Conservation (phyloP, 371 early-diverging fungal genomes). For the Mucor velutinosus region DNA sequence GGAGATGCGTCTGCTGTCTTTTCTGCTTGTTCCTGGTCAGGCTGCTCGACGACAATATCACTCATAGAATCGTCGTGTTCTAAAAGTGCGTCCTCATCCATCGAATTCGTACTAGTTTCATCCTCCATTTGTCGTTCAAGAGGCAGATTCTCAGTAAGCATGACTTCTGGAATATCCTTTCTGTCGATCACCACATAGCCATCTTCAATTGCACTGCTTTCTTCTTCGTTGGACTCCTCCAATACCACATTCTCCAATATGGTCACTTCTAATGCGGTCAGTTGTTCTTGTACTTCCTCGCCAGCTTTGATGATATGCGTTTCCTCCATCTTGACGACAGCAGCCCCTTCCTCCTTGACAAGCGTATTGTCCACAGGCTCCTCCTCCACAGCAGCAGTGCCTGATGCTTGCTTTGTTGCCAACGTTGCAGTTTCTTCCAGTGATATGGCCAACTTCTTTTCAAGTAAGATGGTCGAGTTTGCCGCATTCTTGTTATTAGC, state of each 20-base stretch:
- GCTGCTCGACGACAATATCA: not conserved
- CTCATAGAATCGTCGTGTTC: not conserved
- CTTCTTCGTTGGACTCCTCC: not conserved
- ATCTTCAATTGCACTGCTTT: not conserved
- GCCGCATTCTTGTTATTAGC: too few relatives aligned
- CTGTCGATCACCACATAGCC: not conserved
- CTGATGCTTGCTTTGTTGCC: not conserved
- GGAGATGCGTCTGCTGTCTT: not conserved
- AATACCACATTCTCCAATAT: not conserved
- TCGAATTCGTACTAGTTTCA: not conserved
- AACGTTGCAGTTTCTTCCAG: not conserved
- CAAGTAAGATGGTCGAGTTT: not conserved
- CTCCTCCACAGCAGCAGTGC: not conserved
- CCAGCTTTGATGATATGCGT: not conserved
- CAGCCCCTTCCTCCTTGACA: too few relatives aligned
- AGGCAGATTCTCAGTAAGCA: not conserved
- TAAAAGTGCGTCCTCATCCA: not conserved
- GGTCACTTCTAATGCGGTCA: not conserved
- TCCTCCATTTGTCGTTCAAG: not conserved
- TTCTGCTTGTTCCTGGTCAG: not conserved
- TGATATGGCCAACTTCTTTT: not conserved
- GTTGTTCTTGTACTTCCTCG: not conserved
- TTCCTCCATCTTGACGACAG: not conserved
- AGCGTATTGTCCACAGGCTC: too few relatives aligned
- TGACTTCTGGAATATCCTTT: not conserved